Evolutionary conservation across 2,329 filamentous ascomycete genomes (phyloP), one percentile per base, ranked within the genome.

Genomic region (Cordyceps militaris): DNA sequence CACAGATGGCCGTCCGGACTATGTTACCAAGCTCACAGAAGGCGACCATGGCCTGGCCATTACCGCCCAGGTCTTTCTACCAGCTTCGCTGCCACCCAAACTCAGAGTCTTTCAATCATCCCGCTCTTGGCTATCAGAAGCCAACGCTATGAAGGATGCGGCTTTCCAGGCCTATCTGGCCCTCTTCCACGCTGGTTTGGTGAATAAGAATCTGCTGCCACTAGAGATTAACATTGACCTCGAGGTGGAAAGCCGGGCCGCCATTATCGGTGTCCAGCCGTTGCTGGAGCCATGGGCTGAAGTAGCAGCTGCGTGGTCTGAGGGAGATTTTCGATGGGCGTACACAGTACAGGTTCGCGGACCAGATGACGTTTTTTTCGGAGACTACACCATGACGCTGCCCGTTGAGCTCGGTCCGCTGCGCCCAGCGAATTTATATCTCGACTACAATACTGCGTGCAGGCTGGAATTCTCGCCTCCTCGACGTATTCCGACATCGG

Each of bases 121-220:
- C 16, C 57, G 61, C 11, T 58, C 43, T 0, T 97, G 91, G 91
- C 70, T 63, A 11, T 88, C 85, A 0, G 86, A 94, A 65, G 81
- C 78, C 58, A 84, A 83, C 63, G 91, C 91, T 0, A 84, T 78
- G 63, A 90, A 88, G 66, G 93, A 97, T 69, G 90, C 87, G 1
- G 88, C 90, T 0, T 94, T 96, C 61, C 82, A 89, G 65, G 89
- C 91, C 1, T 96, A 92, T 66, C 72, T 82, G 23, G 77, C 76
- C 5, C 76, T 97, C 0, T 85, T 93, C 66, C 64, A 81, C 8
- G 86, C 81, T 26, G 87, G 87, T 0, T 74, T 97, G 5, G 71
- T 97, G 1, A 91, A 89, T 61, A 82, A 95, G 14, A 79, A 96
- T 64, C 72, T 97, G 0, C 76, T 96, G 42, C 93, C 93, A 9